Evolutionary conservation across 805 yeast genomes (phyloP), one percentile per base, ranked within the genome.

Genomic region (Candida germanica): DNA sequence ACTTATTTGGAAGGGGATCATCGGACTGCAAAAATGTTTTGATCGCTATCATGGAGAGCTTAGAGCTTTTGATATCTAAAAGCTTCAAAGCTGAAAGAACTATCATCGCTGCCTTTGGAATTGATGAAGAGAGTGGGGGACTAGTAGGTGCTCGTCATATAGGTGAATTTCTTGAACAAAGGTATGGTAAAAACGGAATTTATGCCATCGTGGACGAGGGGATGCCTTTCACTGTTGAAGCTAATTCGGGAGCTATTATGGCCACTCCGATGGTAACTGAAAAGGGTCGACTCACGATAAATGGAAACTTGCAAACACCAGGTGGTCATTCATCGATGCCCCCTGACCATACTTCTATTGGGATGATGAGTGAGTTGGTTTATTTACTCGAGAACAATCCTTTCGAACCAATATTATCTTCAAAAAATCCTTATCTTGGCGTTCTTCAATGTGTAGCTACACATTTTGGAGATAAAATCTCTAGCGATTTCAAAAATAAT

Each of bases 271-370:
- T 56, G 6, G 55, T 63, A 2, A 60, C 74, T 13, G 84, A 73
- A 24, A 61, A 70, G 31, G 69, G 70, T 23, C 64, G 77, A 40
- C 75, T 80, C 3, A 59, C 71, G 46, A 48, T 72, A 3, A 42
- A 51, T 19, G 63, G 82, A 27, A 65, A 66, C 3, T 58, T 83
- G 26, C 59, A 61, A 16, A 79, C 84, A 14, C 76, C 78, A 10
- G 94, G 94, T 25, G 94, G 94, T 6, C 94, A 84, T 53, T 78
- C 91, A 1, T 81, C 89, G 6, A 56, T 72, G n/a, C 93, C 94
- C 6, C 91, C 89, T 2, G 81, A 76, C 31, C 93, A 86, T 51
- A 84, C 94, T 4, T 72, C 83, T 2, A 83, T 87, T 58, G 95
- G 93, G 9, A 71, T 86, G 24, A 64, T 80, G 34, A 68, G 87